These are phyloP conservation scores for Chiua sp. DNA, from an alignment of 1,284 basidiomycete species.

Conservation along the genomic window DNA sequence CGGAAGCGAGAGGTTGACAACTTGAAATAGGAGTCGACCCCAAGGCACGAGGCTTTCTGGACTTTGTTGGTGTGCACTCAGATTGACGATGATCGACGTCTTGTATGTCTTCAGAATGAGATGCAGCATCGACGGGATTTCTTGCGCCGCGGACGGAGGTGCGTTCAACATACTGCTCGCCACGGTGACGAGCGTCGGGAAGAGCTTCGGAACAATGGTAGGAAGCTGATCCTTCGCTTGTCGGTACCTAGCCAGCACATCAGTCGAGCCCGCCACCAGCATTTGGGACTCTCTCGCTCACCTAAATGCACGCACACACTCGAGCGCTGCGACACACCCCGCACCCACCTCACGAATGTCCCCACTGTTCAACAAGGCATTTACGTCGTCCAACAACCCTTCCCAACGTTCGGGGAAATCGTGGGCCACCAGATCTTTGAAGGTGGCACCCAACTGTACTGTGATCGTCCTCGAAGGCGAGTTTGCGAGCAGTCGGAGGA, in stretches of 20 bases:
- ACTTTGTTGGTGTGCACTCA: slow-evolving; percentile 77
- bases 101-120: slow-evolving; percentile 86
- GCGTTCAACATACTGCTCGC: slow-evolving; percentile 68
- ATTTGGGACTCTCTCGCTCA: slow-evolving; percentile 23
- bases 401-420: slow-evolving; percentile 84
- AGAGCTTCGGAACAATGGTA: slow-evolving; percentile 62
- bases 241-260: slow-evolving; percentile 57
- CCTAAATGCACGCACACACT: slow-evolving; percentile 77
- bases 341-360: slow-evolving; percentile 77
- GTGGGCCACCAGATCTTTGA: slow-evolving; percentile 71
- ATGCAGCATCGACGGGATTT: slow-evolving; percentile 80
- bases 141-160: slow-evolving; percentile 61
- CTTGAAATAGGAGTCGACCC: slow-evolving; percentile 81
- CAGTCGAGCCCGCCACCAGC: slow-evolving; percentile 35
- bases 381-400: slow-evolving; percentile 63
- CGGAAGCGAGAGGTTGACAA: slow-evolving; percentile 74
- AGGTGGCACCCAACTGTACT: slow-evolving; percentile 71
- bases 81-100: slow-evolving; percentile 73
- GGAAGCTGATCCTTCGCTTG: slow-evolving; percentile 65
- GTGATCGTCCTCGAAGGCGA: slow-evolving; percentile 73
- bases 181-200: slow-evolving; percentile 75
- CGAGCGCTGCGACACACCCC: slow-evolving; percentile 76
- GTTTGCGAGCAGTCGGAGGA: slow-evolving; percentile 71
- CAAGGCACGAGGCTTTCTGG: slow-evolving; percentile 79
- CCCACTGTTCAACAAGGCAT: slow-evolving; percentile 63